phyloP scores from a whole-genome alignment of 139 green algal species.

The Ettlia oleoabundans region DNA sequence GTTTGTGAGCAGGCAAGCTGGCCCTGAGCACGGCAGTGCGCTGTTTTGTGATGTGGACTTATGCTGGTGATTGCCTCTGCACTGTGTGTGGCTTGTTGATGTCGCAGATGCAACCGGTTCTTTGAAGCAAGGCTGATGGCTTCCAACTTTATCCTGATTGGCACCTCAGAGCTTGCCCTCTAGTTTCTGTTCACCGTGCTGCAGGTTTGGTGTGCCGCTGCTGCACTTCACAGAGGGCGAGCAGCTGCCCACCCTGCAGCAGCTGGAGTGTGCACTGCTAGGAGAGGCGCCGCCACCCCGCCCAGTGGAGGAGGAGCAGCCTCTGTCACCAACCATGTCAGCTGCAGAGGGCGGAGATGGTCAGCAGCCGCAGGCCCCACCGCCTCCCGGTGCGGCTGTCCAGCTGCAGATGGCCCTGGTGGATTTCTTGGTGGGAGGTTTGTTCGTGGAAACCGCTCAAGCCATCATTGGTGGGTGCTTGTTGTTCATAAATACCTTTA shows the following conservation, averaged over 20 bases:
- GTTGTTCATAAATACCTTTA: no score
- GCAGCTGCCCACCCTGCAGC: slow-evolving; percentile 31
- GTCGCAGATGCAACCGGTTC: no score
- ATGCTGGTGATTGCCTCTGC: neutral
- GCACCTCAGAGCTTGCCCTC: no score
- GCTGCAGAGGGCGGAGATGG: no score
- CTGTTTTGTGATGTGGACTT: neutral
- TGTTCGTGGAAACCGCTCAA: slow-evolving; percentile 34
- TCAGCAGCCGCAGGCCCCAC: no score
- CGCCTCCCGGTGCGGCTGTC: slow-evolving; percentile 21
- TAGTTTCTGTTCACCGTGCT: slow-evolving; percentile 1
- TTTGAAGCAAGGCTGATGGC: no score
- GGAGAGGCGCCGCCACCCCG: neutral
- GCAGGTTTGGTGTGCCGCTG: slow-evolving; percentile 56
- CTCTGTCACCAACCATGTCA: no score
- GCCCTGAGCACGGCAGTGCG: neutral
- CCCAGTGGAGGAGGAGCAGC: no score
- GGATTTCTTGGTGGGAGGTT: slow-evolving; percentile 54
- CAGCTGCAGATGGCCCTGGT: slow-evolving; percentile 48
- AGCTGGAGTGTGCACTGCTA: slow-evolving; percentile 39
- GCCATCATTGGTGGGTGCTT: slow-evolving; percentile 21
- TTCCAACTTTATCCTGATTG: no score
- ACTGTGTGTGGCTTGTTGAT: no score
- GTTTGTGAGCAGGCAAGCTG: slow-evolving; percentile 39
- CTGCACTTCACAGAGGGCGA: slow-evolving; percentile 48